Evolutionary conservation across 495 filamentous ascomycete genomes (phyloP), one percentile per base, ranked within the genome.

Genomic region (Xylaria castorea): DNA sequence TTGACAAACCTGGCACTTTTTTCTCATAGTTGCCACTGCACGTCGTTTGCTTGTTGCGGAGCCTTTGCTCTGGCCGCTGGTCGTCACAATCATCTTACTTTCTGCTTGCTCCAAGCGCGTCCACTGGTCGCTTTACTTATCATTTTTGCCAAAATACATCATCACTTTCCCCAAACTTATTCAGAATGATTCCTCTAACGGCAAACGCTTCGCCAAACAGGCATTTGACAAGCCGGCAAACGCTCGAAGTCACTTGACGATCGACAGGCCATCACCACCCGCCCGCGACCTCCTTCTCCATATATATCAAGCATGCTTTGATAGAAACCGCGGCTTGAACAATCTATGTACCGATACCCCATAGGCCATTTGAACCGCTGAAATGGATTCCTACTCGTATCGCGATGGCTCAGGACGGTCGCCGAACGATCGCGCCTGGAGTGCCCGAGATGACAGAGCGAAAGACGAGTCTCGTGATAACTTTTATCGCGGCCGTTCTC

Each of bases 401-500:
- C 83, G 84, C 64, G 84, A 85, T 32, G 76, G 74, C 51, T 44
- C 82, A 5, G 85, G 81, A 22, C 85, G 87, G 62, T 88, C 87
- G 34, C 87, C 87, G 1, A 74, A 72, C 62, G 86, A 88, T 62
- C 83, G 86, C 46, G 77, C 73, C 51, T 89, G 86, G 86, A 79
- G 78, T 68, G 75, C 81, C 72, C 85, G 87, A 46, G 86, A 87
- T 40, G 87, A 88, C 22, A 80, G 86, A 61, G 70, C 68, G 16
- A 84, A 83, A 72, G 86, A 89, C 16, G 87, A 88, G 16, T 75
- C 84, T 73, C 77, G 79, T 8, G 86, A 88, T 73, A 83, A 57
- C 66, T 88, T 87, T 69, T 89, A 89, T 74, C 87, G 86, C 66
- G 83, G 83, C 68, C 82, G 87, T 76, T 89, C 87, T 72, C 87